These are phyloP conservation scores for Ampelomyces quisqualis DNA, from an alignment of 2,329 filamentous ascomycete species.

Conservation along the genomic window DNA sequence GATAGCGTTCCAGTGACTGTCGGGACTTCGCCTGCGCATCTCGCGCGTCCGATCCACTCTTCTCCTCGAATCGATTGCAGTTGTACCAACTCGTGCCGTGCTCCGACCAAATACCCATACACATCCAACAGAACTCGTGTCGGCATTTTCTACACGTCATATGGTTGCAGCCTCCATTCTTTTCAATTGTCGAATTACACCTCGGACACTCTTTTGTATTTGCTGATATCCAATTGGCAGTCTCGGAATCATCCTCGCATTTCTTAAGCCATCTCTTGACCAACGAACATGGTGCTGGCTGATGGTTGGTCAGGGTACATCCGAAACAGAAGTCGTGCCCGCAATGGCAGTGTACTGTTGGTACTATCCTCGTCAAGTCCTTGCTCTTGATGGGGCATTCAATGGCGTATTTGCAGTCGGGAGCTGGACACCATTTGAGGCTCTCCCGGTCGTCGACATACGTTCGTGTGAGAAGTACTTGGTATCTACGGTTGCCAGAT, in stretches of 20 bases:
- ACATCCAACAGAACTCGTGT: constrained; percentile 99
- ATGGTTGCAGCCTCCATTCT: constrained; percentile 97
- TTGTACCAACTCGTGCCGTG: constrained; percentile 99
- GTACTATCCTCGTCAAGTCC: constrained; percentile 80
- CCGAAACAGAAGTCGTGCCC: constrained; percentile 93
- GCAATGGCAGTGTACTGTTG: constrained; percentile 84
- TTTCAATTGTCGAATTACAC: constrained; percentile 96
- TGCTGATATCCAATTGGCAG: constrained; percentile 98
- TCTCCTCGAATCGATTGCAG: constrained; percentile 96
- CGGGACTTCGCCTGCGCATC: constrained; percentile 90
- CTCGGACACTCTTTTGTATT: constrained; percentile 98
- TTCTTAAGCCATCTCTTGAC: constrained; percentile 98
- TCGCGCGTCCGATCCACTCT: constrained; percentile 84
- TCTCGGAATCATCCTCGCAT: constrained; percentile 96
- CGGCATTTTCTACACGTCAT: constrained; percentile 97
- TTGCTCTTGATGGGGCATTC: constrained; percentile 87
- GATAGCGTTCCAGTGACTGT: constrained; percentile 88
- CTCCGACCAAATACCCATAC: constrained; percentile 98
- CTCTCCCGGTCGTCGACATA: constrained; percentile 97
- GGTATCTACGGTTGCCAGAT: no score
- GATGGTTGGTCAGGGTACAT: constrained; percentile 84
- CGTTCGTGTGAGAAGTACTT: constrained; percentile 82
- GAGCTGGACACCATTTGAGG: constrained; percentile 95
- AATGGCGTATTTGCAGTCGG: constrained; percentile 92
- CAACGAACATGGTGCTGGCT: constrained; percentile 85